phyloP scores from a whole-genome alignment of 495 filamentous ascomycete genomes.

The Pyrenula massariospora region DNA sequence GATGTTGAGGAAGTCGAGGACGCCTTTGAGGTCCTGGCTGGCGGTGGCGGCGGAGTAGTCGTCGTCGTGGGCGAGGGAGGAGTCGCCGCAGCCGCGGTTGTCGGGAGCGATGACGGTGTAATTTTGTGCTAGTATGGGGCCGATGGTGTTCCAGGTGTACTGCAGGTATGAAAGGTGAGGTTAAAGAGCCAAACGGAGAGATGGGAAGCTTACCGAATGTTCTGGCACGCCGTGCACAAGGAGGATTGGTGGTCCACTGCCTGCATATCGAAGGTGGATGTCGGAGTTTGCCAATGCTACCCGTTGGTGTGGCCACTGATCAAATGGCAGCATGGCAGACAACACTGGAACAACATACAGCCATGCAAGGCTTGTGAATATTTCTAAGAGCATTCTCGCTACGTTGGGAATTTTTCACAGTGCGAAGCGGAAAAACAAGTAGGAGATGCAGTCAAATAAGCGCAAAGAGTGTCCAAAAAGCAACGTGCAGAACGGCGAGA shows the following conservation, averaged over 20 bases:
- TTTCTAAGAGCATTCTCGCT: not conserved
- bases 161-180: not conserved
- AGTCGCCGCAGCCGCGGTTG: slow-evolving; percentile 26
- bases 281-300: slow-evolving; percentile 22
- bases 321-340: not conserved
- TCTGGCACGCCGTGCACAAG: slow-evolving; percentile 28
- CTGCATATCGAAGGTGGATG: slow-evolving; percentile 29
- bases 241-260: slow-evolving; percentile 22
- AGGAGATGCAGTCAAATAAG: too few species aligned
- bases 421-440: too few species aligned
- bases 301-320: slow-evolving; percentile 22
- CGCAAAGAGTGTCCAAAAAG: too few species aligned
- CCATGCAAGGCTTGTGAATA: not conserved
- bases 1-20: slow-evolving; percentile 28
- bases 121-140: slow-evolving; percentile 44
- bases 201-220: slow-evolving; percentile 13
- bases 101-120: slow-evolving; percentile 33
- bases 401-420: too few species aligned
- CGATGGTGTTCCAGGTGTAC: slow-evolving; percentile 41
- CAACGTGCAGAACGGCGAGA: too few species aligned
- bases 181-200: not conserved
- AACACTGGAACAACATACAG: not conserved
- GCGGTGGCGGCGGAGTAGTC: slow-evolving; percentile 21
- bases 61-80: slow-evolving; percentile 15
- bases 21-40: slow-evolving; percentile 20